These are phyloP conservation scores for Rhodotorula toruloides DNA, from an alignment of 768 basidiomycete species.

Conservation along the genomic window DNA sequence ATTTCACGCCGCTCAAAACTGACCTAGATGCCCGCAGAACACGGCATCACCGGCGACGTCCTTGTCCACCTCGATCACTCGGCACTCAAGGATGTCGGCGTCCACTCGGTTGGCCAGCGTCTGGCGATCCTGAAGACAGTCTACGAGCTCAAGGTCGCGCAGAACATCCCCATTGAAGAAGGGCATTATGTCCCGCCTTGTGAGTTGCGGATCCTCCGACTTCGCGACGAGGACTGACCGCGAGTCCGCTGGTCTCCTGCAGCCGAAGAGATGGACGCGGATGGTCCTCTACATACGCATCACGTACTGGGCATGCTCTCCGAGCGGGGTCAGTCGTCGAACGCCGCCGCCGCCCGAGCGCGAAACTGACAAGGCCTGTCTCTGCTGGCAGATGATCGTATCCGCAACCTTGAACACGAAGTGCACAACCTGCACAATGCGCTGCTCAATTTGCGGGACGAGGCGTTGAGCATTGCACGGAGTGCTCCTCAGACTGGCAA, in stretches of 20 bases:
- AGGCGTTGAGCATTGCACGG: constrained; percentile 26
- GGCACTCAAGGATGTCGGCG: constrained; percentile 74
- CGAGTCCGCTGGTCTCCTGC: not conserved
- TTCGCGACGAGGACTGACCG: not conserved
- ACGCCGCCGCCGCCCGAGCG: too few relatives aligned
- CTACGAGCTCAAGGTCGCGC: constrained; percentile 77
- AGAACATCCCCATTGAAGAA: constrained; percentile 73
- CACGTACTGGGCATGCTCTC: constrained; percentile 19
- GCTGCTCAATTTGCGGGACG: constrained; percentile 46
- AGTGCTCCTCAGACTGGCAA: constrained; percentile 15
- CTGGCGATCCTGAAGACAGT: constrained; percentile 85
- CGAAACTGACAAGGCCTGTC: not conserved
- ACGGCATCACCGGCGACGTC: constrained; percentile 86
- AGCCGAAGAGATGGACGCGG: constrained; percentile 30
- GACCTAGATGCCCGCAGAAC: constrained; percentile 56
- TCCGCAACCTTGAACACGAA: constrained; percentile 68
- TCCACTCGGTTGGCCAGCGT: constrained; percentile 85
- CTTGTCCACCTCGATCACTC: constrained; percentile 79
- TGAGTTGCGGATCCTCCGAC: constrained; percentile 42
- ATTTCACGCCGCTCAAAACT: constrained; percentile 1
- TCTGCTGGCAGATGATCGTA: constrained; percentile 57
- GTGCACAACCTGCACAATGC: constrained; percentile 64
- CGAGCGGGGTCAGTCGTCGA: constrained; percentile 24
- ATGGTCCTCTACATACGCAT: not conserved
- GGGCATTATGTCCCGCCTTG: constrained; percentile 86